Evolutionary conservation across 2,329 filamentous ascomycete genomes (phyloP), one percentile per base, ranked within the genome.

Genomic region (Neurospora crassa): DNA sequence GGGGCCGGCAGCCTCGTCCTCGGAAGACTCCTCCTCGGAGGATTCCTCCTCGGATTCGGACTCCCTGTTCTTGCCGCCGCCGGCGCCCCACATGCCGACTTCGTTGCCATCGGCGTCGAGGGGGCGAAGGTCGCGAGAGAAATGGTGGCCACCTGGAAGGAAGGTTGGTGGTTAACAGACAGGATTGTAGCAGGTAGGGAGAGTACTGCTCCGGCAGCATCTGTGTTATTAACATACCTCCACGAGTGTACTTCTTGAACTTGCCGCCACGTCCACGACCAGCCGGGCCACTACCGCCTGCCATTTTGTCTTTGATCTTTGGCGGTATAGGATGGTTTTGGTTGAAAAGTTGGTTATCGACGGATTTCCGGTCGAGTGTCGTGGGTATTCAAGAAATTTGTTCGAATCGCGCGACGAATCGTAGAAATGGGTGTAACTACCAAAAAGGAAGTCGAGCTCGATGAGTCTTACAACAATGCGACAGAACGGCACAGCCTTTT

Each of bases 231-330:
- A 63, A 78, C 87, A 77, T 83, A 95, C 95, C 94, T 87, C 95
- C 95, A 83, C 95, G 88, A 77, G 93, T 94, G 76, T 91, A 93
- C 85, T 97, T 98, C 84, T 90, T 92, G 82, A 95, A 97, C 84
- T 98, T 98, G 82, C 94, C 93, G 78, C 92, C 94, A 79, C 94
- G 92, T 77, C 93, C 94, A 80, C 93, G 88, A 74, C 84, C 84
- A 63, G 85, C 81, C 73, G 72, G 79, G 73, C 78, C 78, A 70
- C 80, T 79, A 72, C 80, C 79, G 74, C 81, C 80, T 79, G 84
- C 80, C 86, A 88, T 86, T 69, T 77, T 82, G 78, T 80, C 72
- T 70, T 72, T 72, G 72, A 63, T 71, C 72, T 63, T n/a, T 71
- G 40, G 68, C 70, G 70, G 34, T 20, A 70, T 40, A 69, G 71